These are phyloP conservation scores for Ligustrum vulgare DNA, from an alignment of 257 asterid genomes.

Conservation along the genomic window DNA sequence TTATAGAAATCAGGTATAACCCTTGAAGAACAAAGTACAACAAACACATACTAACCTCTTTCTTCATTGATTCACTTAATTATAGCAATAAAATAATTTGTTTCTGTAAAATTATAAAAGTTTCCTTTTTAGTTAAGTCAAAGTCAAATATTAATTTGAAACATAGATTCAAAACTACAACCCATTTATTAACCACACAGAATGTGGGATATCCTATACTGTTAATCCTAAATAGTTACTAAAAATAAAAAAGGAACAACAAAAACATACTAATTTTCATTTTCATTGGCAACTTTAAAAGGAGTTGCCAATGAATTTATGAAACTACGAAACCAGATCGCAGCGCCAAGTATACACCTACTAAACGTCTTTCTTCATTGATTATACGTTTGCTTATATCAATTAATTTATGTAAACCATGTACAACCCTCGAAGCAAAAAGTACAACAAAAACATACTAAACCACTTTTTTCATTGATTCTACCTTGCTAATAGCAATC, in stretches of 20 bases:
- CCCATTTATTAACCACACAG: too few relatives aligned
- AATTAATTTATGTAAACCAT: background rate
- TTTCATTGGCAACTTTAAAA: too few relatives aligned
- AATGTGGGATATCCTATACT: too few relatives aligned
- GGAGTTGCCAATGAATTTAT: too few relatives aligned
- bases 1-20: background rate
- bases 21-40: background rate
- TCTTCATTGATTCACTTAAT: slow-evolving; percentile 1
- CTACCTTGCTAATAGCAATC: background rate
- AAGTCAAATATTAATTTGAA: too few relatives aligned
- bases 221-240: too few relatives aligned
- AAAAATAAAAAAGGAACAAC: too few relatives aligned
- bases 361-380: background rate
- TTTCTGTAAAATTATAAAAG: too few relatives aligned
- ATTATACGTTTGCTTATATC: background rate
- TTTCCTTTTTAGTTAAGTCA: too few relatives aligned
- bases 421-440: background rate
- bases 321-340: too few relatives aligned
- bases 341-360: background rate
- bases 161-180: too few relatives aligned
- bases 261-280: too few relatives aligned
- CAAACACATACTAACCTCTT: background rate
- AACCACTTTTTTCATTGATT: background rate
- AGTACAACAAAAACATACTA: background rate
- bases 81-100: background rate